A percentile compares a stretch with the other conserved stretches of the same genome.
Evolutionary conservation across 805 yeast genomes (phyloP).

Genomic region (Ogataea allantospora): DNA sequence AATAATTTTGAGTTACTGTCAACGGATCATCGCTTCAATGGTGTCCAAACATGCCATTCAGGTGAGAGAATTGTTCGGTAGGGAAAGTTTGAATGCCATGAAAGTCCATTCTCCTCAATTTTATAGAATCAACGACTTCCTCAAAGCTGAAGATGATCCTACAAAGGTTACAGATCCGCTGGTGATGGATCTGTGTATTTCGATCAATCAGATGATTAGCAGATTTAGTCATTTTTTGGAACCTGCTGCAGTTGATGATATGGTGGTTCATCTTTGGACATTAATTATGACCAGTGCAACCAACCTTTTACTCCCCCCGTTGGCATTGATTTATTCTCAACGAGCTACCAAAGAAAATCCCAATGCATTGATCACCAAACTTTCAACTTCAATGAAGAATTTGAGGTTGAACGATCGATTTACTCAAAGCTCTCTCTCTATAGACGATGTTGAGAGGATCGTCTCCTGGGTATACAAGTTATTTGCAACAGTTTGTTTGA

Average conservation of each 20-base stretch:
- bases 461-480: slow-evolving; percentile 24
- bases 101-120: slow-evolving; percentile 9
- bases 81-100: slow-evolving; percentile 6
- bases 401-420: slow-evolving; percentile 1
- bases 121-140: slow-evolving; percentile 13
- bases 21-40: slow-evolving; percentile 16
- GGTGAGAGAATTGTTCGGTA: slow-evolving; percentile 11
- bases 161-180: slow-evolving; percentile 7
- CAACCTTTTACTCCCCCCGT: slow-evolving; percentile 16
- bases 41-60: slow-evolving; percentile 13
- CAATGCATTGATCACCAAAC: too few species aligned
- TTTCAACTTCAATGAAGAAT: slow-evolving; percentile 10
- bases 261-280: slow-evolving; percentile 17
- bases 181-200: slow-evolving; percentile 9
- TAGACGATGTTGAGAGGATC: slow-evolving; percentile 17
- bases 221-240: slow-evolving; percentile 12
- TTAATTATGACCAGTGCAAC: slow-evolving; percentile 13
- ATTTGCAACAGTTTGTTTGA: slow-evolving; percentile 9
- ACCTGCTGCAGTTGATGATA: slow-evolving; percentile 13
- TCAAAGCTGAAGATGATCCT: slow-evolving; percentile 14
- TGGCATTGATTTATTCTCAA: slow-evolving; percentile 10
- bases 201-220: slow-evolving; percentile 8
- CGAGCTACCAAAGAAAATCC: slow-evolving; percentile 3
- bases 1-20: slow-evolving; percentile 9
- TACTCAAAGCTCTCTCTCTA: slow-evolving; percentile 1